These are phyloP conservation scores for Allium sativum DNA, from an alignment of 106 monocot genomes.

Conservation along the genomic window DNA sequence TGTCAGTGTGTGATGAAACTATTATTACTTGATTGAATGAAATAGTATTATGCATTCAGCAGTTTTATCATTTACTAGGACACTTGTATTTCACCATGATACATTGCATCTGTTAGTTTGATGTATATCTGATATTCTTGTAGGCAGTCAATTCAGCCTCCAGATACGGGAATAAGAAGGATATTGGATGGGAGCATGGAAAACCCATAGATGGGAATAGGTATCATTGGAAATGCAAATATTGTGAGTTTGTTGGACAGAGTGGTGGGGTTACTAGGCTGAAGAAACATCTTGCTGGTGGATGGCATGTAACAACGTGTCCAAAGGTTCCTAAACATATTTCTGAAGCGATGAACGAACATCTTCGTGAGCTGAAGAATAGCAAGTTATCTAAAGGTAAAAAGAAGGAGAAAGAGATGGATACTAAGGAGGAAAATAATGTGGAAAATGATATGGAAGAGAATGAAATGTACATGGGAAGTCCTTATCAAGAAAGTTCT, in stretches of 20 bases:
- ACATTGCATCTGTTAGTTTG: neutral
- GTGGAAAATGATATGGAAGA: too few relatives aligned
- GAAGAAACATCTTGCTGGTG: slow-evolving; percentile 44
- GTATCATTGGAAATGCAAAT: slow-evolving; percentile 42
- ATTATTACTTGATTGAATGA: too few relatives aligned
- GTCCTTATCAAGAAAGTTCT: too few relatives aligned
- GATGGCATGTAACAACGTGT: slow-evolving; percentile 11
- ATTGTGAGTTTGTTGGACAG: slow-evolving; percentile 26
- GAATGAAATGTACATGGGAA: too few relatives aligned
- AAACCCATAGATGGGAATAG: slow-evolving; percentile 27
- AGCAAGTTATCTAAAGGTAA: neutral
- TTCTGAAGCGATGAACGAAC: slow-evolving; percentile 12
- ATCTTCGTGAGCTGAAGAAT: slow-evolving; percentile 8
- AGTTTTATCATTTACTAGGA: too few relatives aligned
- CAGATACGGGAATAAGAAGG: slow-evolving; percentile 14
- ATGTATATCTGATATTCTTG: neutral
- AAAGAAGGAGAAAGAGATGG: neutral
- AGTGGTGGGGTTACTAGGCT: slow-evolving; percentile 48
- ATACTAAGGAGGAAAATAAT: too few relatives aligned
- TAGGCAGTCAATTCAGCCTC: slow-evolving; percentile 4
- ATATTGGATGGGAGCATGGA: slow-evolving; percentile 44
- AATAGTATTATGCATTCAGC: too few relatives aligned
- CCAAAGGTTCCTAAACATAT: slow-evolving; percentile 26
- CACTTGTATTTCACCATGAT: too few relatives aligned
- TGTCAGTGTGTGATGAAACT: too few relatives aligned